Evolutionary conservation across 306 rosid genomes (phyloP), one percentile per base, ranked within the genome.

Genomic region (Vicia sativa): DNA sequence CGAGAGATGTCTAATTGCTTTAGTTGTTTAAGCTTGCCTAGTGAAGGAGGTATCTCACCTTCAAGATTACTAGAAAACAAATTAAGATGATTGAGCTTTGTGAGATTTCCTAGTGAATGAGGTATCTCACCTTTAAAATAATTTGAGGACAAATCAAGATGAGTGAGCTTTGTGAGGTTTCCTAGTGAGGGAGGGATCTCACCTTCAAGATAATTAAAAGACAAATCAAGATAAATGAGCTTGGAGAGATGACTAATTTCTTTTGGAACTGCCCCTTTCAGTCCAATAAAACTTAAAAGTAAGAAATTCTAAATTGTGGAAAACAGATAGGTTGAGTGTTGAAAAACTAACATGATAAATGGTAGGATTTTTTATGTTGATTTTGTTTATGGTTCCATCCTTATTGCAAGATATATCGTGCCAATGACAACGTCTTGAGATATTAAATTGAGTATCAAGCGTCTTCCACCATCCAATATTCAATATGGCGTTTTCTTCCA

Each of bases 271-370:
- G 34, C 34, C 34, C 34, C 34, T 4, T 4, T 0, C 4, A 6
- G 0, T 0, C 6, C 4, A n/a, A 28, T 3, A 3, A 6, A 28
- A 4, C 34, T 28, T 28, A 28, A 28, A 28, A 4, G n/a, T 4
- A 28, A 28, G 34, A 28, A 28, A 3, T 28, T 28, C 34, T 28
- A 28, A 28, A 28, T n/a, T n/a, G n/a, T n/a, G 0, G 34, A 70
- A 70, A 42, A 13, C 45, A 7, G 57, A 42, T 12, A 70, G 9
- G 66, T 70, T 28, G 2, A 70, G 56, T 26, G 13, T 7, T 56
- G 74, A 29, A 0, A 57, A 56, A 15, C 1, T 3, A 28, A 28
- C 10, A 45, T 7, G 0, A 28, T 28, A 28, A 28, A 28, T 4
- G 0, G 6, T 28, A 28, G 4, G 6, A 28, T 1, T 0, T 6